Percentiles rank a stretch among this genome's conserved stretches.
Evolutionary conservation across 306 rosid species (phyloP).

Genomic region (Rubus idaeus): DNA sequence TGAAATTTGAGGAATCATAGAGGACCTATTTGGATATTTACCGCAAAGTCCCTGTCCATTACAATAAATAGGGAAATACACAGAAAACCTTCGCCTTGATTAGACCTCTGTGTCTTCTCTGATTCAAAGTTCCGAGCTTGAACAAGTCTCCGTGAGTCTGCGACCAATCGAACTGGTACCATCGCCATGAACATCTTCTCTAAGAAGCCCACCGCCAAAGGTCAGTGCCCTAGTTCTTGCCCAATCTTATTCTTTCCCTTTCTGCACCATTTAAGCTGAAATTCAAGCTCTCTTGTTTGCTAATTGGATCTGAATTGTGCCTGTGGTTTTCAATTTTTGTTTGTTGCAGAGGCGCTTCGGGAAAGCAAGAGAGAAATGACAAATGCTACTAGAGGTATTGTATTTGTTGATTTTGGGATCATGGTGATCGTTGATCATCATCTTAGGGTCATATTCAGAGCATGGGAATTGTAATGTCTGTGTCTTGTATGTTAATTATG

Average conservation of each 20-base stretch:
- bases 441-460: neutral
- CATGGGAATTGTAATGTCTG: neutral
- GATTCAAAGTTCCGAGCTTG: constrained; percentile 1
- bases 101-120: neutral
- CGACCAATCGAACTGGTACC: constrained; percentile 4
- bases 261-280: neutral
- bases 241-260: neutral
- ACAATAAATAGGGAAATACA: neutral
- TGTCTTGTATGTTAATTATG: neutral
- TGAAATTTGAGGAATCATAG: constrained; percentile 12
- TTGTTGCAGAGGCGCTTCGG: constrained; percentile 85
- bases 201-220: constrained; percentile 95
- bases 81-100: neutral
- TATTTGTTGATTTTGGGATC: neutral
- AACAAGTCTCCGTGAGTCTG: constrained; percentile 13
- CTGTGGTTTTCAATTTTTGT: neutral
- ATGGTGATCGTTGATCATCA: neutral
- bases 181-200: constrained; percentile 73
- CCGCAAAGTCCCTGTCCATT: neutral
- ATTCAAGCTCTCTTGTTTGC: neutral
- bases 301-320: constrained; percentile 19
- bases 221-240: constrained; percentile 37
- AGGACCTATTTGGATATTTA: constrained; percentile 23
- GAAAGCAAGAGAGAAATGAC: constrained; percentile 94
- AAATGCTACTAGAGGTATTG: constrained; percentile 75